phyloP scores from a whole-genome alignment of 2,329 filamentous ascomycete genomes.

The Cladosporium cucumerinum region DNA sequence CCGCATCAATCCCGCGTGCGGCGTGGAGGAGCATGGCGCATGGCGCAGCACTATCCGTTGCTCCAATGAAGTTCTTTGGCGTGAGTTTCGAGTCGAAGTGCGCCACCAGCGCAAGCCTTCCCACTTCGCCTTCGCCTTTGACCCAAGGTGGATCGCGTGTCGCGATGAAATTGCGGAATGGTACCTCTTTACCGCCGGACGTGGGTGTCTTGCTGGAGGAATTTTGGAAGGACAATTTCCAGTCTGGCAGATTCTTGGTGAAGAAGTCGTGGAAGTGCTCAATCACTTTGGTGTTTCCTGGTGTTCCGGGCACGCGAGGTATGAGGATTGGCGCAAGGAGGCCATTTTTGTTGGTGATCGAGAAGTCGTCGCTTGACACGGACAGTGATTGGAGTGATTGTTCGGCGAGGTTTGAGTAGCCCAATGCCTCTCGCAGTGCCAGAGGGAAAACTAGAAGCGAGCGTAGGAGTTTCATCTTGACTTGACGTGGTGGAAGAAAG shows the following conservation, averaged over 20 bases:
- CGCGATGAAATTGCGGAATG: constrained; percentile 84
- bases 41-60: constrained; percentile 87
- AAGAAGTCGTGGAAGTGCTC: constrained; percentile 86
- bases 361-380: constrained; percentile 63
- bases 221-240: constrained; percentile 82
- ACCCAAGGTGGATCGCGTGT: constrained; percentile 85
- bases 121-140: constrained; percentile 63
- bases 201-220: constrained; percentile 80
- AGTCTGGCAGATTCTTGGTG: constrained; percentile 66
- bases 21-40: constrained; percentile 92
- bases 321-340: constrained; percentile 83
- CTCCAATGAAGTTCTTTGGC: constrained; percentile 85
- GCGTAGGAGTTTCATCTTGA: constrained; percentile 23
- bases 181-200: constrained; percentile 66
- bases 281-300: constrained; percentile 68
- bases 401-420: constrained; percentile 67
- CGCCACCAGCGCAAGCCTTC: constrained; percentile 79
- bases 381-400: constrained; percentile 69
- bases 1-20: constrained; percentile 73
- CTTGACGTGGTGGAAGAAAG: neutral
- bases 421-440: constrained; percentile 35
- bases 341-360: constrained; percentile 65
- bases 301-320: constrained; percentile 82
- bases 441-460: constrained; percentile 29
- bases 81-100: constrained; percentile 86